These are phyloP conservation scores for Obelidium mucronatum DNA, from an alignment of 192 early-diverging fungal species.

Conservation along the genomic window DNA sequence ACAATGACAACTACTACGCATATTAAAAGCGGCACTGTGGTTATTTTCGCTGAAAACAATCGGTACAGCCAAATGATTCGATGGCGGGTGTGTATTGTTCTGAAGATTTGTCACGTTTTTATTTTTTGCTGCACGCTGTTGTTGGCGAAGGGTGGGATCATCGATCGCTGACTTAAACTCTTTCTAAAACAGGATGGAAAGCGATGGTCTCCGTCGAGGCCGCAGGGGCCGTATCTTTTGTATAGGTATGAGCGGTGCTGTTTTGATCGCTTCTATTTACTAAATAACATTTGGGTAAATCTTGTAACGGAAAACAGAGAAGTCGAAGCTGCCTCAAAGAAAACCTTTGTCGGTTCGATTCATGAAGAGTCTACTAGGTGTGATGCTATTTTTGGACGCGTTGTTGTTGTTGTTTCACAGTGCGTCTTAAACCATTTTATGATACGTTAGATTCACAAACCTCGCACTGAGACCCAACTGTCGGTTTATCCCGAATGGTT, in stretches of 20 bases:
- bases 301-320: too few species aligned
- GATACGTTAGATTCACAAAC: not conserved
- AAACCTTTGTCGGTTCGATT: not conserved
- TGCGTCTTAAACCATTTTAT: not conserved
- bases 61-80: not conserved
- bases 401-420: not conserved
- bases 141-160: not conserved
- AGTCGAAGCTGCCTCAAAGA: not conserved
- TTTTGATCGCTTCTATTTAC: too few species aligned
- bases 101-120: not conserved
- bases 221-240: not conserved
- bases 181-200: not conserved
- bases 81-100: not conserved
- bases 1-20: too few species aligned
- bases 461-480: not conserved
- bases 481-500: constrained; percentile 11
- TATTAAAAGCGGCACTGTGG: not conserved
- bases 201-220: not conserved
- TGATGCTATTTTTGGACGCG: too few species aligned
- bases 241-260: constrained; percentile 9
- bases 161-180: too few species aligned
- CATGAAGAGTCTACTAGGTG: not conserved
- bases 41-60: not conserved
- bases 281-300: too few species aligned
- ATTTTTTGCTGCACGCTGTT: not conserved